Percentiles rank a stretch among this genome's conserved stretches.
These are phyloP conservation scores for Udeniomyces megalosporus DNA, from an alignment of 768 basidiomycete genomes.

Conservation along the genomic window DNA sequence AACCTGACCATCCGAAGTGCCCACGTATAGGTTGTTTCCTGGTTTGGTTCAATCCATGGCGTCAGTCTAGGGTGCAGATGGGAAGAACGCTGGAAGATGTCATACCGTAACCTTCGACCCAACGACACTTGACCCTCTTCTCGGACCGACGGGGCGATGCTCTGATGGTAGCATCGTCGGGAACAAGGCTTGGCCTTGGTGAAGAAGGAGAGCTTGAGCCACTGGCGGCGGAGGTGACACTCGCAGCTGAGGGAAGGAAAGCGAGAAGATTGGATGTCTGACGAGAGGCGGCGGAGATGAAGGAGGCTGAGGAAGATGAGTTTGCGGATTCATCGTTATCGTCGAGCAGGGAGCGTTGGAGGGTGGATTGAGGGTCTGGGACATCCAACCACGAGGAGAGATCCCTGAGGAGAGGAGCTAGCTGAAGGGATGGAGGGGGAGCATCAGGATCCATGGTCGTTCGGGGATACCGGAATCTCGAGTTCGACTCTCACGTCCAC, in stretches of 20 bases:
- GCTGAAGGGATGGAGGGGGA: neutral
- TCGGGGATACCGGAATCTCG: neutral
- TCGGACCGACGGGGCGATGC: too few relatives aligned
- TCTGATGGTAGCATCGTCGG: too few relatives aligned
- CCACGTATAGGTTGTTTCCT: slow-evolving; percentile 77
- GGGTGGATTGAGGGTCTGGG: neutral
- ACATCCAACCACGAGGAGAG: slow-evolving; percentile 8
- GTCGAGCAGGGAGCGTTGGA: neutral
- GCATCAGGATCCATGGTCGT: neutral
- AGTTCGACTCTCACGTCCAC: neutral
- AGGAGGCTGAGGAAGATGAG: neutral
- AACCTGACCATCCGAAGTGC: slow-evolving; percentile 68
- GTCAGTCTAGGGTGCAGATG: too few relatives aligned
- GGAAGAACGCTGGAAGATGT: neutral
- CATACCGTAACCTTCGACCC: slow-evolving; percentile 11
- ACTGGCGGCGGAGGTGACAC: too few relatives aligned
- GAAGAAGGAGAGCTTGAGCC: neutral
- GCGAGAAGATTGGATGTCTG: neutral
- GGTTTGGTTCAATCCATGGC: too few relatives aligned
- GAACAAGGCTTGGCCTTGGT: too few relatives aligned
- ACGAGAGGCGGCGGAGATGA: neutral
- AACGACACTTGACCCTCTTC: slow-evolving; percentile 12
- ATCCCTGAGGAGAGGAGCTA: slow-evolving; percentile 2
- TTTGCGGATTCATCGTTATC: too few relatives aligned
- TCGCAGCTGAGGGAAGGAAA: neutral